A percentile compares a stretch with the other conserved stretches of the same genome.
Conservation (phyloP, 768 basidiomycete species). For the Termitomyces sp. region DNA sequence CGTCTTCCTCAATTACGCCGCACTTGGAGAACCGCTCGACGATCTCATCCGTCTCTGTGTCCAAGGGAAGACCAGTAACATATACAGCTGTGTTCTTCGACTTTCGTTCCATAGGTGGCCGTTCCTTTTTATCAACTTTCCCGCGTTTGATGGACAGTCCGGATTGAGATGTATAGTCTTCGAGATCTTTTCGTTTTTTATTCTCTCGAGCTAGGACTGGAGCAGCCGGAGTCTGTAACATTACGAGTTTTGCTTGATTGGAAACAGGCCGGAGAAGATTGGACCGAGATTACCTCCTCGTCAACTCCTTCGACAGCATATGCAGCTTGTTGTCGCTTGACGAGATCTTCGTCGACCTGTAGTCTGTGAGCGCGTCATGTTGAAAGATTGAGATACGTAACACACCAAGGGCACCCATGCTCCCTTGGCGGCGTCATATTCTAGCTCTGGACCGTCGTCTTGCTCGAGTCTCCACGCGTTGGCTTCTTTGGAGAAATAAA, state of each 20-base stretch:
- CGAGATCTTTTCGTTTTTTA: slow-evolving; percentile 74
- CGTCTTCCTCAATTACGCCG: slow-evolving; percentile 90
- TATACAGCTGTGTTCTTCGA: slow-evolving; percentile 94
- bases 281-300: slow-evolving; percentile 62
- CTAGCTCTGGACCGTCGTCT: slow-evolving; percentile 85
- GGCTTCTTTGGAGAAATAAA: slow-evolving; percentile 71
- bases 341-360: slow-evolving; percentile 82
- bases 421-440: slow-evolving; percentile 74
- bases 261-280: neutral
- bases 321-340: slow-evolving; percentile 90
- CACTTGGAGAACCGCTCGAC: slow-evolving; percentile 85
- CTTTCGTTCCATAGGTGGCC: slow-evolving; percentile 43
- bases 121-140: slow-evolving; percentile 47
- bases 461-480: slow-evolving; percentile 88
- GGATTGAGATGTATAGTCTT: slow-evolving; percentile 54
- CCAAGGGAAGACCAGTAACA: slow-evolving; percentile 75
- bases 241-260: neutral
- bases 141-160: slow-evolving; percentile 65
- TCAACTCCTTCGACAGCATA: slow-evolving; percentile 93
- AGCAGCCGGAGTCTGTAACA: slow-evolving; percentile 71
- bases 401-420: slow-evolving; percentile 83
- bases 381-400: neutral
- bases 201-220: slow-evolving; percentile 75
- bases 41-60: slow-evolving; percentile 70
- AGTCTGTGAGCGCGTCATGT: slow-evolving; percentile 6